Evolutionary conservation across 1,139 yeast genomes (phyloP).

Genomic region (Geotrichum restrictum): DNA sequence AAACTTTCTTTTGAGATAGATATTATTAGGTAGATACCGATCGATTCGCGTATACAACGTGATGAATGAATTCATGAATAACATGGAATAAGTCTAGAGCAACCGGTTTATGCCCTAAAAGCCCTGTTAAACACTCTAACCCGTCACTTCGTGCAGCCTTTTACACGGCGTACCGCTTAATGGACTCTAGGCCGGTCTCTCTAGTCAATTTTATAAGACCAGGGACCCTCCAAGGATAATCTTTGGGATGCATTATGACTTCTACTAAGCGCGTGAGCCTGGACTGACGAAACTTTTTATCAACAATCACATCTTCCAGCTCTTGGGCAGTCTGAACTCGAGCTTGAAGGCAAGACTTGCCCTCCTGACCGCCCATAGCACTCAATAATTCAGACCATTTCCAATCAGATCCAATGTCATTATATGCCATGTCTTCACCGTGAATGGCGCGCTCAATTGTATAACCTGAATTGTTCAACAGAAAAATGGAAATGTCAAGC

Average conservation of each 20-base stretch:
- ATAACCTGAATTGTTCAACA: constrained; percentile 79
- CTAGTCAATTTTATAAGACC: too few species aligned
- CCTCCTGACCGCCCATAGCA: constrained; percentile 61
- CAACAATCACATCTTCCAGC: constrained; percentile 38
- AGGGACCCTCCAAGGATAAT: constrained; percentile 65
- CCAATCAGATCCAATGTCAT: constrained; percentile 77
- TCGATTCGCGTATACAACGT: too few species aligned
- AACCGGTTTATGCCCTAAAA: too few species aligned
- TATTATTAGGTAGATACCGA: too few species aligned
- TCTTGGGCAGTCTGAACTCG: constrained; percentile 39
- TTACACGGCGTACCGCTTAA: too few species aligned
- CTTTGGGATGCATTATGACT: constrained; percentile 53
- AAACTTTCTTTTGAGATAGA: too few species aligned
- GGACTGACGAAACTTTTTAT: constrained; percentile 34
- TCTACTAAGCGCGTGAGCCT: constrained; percentile 49
- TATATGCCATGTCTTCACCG: constrained; percentile 74
- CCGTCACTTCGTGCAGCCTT: too few species aligned
- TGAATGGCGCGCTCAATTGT: constrained; percentile 79
- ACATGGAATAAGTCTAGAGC: too few species aligned
- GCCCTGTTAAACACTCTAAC: too few species aligned
- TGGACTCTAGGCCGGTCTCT: too few species aligned
- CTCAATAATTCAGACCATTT: constrained; percentile 64
- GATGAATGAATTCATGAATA: too few species aligned
- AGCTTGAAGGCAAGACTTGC: constrained; percentile 40
- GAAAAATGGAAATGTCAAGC: constrained; percentile 58